Percentiles rank a stretch among this genome's conserved stretches.
phyloP scores from a whole-genome alignment of 2,329 filamentous ascomycete species.

The Phyllosticta citriasiana region DNA sequence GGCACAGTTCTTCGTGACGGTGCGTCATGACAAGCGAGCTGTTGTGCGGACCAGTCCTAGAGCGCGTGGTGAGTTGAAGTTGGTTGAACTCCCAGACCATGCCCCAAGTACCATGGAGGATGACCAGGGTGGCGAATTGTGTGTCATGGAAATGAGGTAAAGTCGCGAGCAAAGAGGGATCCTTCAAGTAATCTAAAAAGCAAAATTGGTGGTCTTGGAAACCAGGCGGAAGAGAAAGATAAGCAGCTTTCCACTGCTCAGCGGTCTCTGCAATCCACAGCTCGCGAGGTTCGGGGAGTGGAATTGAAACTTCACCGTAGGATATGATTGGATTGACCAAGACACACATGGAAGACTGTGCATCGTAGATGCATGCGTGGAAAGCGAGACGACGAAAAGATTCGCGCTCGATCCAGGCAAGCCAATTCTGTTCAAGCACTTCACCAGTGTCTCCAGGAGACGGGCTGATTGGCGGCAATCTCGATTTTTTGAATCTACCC shows the following conservation, averaged over 20 bases:
- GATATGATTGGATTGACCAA: conserved; percentile 56
- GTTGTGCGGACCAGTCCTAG: not conserved
- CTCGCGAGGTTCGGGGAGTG: conserved; percentile 50
- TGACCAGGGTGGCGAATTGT: not conserved
- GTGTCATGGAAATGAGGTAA: conserved; percentile 44
- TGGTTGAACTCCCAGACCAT: conserved; percentile 9
- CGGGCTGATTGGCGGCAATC: conserved; percentile 43
- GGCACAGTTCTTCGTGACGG: conserved; percentile 53
- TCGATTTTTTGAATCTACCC: conserved; percentile 49
- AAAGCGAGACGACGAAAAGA: conserved; percentile 60
- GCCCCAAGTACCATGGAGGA: conserved; percentile 6
- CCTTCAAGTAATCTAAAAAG: conserved; percentile 15
- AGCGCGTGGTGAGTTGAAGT: conserved; percentile 13
- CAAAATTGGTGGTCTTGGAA: not conserved
- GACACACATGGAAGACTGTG: conserved; percentile 57
- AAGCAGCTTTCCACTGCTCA: conserved; percentile 53
- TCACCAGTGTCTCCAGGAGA: conserved; percentile 46
- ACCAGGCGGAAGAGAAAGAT: conserved; percentile 33
- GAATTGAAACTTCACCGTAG: conserved; percentile 58
- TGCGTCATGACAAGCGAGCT: conserved; percentile 25
- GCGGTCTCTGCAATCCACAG: conserved; percentile 59
- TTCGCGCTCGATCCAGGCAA: conserved; percentile 52
- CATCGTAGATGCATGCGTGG: conserved; percentile 55
- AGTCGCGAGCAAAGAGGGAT: conserved; percentile 42
- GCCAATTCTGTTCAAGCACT: conserved; percentile 55